Evolutionary conservation across 805 yeast species (phyloP).

Genomic region (Kregervanrija fluxuum): DNA sequence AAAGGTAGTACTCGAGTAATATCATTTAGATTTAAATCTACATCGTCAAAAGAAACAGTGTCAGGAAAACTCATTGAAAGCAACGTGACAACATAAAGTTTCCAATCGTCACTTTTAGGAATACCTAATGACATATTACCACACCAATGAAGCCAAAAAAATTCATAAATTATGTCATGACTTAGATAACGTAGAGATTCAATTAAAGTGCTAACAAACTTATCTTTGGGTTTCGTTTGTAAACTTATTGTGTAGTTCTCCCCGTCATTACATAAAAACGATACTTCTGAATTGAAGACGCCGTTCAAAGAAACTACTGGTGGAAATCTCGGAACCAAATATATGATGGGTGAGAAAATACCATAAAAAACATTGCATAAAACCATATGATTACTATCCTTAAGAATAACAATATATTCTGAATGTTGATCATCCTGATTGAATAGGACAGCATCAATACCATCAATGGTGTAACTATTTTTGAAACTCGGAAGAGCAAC

Average conservation of each 20-base stretch:
- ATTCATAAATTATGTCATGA: conserved; percentile 51
- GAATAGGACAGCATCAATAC: conserved; percentile 34
- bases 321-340: conserved; percentile 18
- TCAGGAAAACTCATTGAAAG: conserved; percentile 45
- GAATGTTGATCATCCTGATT: conserved; percentile 25
- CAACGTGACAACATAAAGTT: conserved; percentile 45
- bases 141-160: conserved; percentile 59
- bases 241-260: conserved; percentile 29
- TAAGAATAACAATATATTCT: conserved; percentile 40
- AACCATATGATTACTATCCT: conserved; percentile 28
- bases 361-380: conserved; percentile 55
- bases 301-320: conserved; percentile 18
- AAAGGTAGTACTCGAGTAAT: conserved; percentile 21
- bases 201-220: conserved; percentile 39
- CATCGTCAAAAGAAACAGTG: conserved; percentile 20
- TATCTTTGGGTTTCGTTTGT: conserved; percentile 37
- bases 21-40: conserved; percentile 12
- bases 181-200: conserved; percentile 44
- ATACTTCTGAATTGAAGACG: conserved; percentile 18
- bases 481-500: conserved; percentile 20
- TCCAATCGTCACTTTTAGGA: conserved; percentile 47
- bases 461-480: conserved; percentile 17
- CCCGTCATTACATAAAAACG: conserved; percentile 14
- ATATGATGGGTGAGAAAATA: conserved; percentile 31
- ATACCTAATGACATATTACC: conserved; percentile 37